Evolutionary conservation across 768 basidiomycete species (phyloP).

Genomic region (Kwoniella newhampshirensis): DNA sequence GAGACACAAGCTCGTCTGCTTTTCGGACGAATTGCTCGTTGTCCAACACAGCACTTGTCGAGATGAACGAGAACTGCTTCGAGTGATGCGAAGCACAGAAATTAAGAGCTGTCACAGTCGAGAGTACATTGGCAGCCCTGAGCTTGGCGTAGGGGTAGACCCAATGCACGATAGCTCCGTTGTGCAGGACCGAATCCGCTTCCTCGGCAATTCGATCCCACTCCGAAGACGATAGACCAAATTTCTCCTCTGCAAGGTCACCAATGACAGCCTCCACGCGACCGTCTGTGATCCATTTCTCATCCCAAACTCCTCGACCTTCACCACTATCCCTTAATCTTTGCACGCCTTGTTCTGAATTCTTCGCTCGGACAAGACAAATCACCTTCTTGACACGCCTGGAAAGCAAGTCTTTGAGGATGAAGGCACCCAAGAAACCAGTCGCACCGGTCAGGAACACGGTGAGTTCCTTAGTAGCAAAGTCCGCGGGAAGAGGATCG

Average conservation of each 20-base stretch:
- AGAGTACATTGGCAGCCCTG: slow-evolving; percentile 85
- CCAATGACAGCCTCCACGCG: slow-evolving; percentile 78
- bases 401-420: slow-evolving; percentile 74
- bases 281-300: slow-evolving; percentile 69
- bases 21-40: slow-evolving; percentile 84
- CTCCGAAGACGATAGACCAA: slow-evolving; percentile 65
- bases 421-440: slow-evolving; percentile 92
- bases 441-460: slow-evolving; percentile 96
- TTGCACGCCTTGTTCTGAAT: slow-evolving; percentile 62
- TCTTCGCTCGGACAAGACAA: slow-evolving; percentile 80
- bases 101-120: slow-evolving; percentile 78
- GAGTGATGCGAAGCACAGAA: slow-evolving; percentile 64
- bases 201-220: slow-evolving; percentile 72
- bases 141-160: slow-evolving; percentile 96
- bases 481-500: slow-evolving; percentile 62
- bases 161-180: slow-evolving; percentile 99
- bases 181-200: slow-evolving; percentile 83
- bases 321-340: slow-evolving; percentile 70
- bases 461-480: slow-evolving; percentile 61
- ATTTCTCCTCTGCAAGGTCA: slow-evolving; percentile 71
- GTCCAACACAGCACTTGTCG: slow-evolving; percentile 92
- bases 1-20: slow-evolving; percentile 65
- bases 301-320: slow-evolving; percentile 85
- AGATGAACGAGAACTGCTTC: slow-evolving; percentile 85
- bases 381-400: slow-evolving; percentile 77